These are phyloP conservation scores for Beta lomatogona DNA, from an alignment of 179 eudicot genomes.

Conservation along the genomic window DNA sequence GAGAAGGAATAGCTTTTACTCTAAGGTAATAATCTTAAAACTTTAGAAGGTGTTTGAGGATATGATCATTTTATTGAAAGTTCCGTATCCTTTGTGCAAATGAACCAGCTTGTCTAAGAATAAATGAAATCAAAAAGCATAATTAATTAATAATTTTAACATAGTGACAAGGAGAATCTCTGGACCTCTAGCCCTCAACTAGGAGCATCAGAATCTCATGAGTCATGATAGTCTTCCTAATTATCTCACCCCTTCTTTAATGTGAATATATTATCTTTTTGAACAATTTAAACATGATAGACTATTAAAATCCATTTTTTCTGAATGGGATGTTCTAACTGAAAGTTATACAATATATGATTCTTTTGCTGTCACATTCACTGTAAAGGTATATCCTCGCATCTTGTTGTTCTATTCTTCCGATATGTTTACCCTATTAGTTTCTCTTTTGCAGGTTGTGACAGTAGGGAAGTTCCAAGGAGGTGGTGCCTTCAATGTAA, in stretches of 20 bases:
- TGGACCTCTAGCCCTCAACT: background rate
- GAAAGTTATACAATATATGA: constrained; percentile 3
- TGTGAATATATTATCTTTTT: background rate
- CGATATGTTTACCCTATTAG: background rate
- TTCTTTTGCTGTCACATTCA: constrained; percentile 1
- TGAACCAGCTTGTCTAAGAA: background rate
- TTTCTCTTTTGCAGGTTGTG: constrained; percentile 58
- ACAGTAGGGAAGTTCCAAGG: constrained; percentile 95
- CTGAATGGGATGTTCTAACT: background rate
- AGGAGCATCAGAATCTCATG: constrained; percentile 6
- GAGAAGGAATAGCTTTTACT: constrained; percentile 4
- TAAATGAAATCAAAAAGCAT: background rate
- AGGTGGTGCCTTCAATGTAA: constrained; percentile 93
- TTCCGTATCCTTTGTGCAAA: background rate
- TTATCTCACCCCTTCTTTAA: background rate
- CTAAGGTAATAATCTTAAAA: background rate
- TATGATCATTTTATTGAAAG: background rate
- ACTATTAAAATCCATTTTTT: background rate
- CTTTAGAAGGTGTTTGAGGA: background rate
- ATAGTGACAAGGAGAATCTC: background rate
- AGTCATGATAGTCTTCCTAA: background rate
- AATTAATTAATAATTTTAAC: background rate
- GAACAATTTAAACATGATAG: background rate
- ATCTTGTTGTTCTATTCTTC: background rate
- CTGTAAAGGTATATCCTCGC: background rate